Percentiles rank a stretch among this genome's conserved stretches.
These are phyloP conservation scores for Botryotinia convoluta DNA, from an alignment of 2,329 filamentous ascomycete genomes.

Conservation along the genomic window DNA sequence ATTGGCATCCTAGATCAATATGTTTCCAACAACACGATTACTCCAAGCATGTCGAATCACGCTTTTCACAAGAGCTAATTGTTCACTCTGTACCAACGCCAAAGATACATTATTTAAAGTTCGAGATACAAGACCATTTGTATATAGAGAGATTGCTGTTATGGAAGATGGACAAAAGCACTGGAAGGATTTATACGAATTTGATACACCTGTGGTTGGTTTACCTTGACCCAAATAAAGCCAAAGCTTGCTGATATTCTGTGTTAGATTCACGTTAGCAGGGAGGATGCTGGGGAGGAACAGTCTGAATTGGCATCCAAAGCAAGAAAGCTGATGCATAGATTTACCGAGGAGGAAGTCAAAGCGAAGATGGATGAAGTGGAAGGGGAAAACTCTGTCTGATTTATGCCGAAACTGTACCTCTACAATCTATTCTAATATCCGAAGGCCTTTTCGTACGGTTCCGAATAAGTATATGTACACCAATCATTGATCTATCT, in stretches of 20 bases:
- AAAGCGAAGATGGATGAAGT: constrained; percentile 63
- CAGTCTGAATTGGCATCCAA: constrained; percentile 41
- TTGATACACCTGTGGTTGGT: constrained; percentile 74
- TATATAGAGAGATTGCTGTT: constrained; percentile 67
- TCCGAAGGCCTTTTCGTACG: background rate
- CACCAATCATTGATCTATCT: constrained; percentile 24
- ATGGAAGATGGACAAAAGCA: constrained; percentile 58
- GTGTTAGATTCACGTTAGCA: constrained; percentile 59
- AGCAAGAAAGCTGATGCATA: constrained; percentile 74
- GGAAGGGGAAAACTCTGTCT: constrained; percentile 18
- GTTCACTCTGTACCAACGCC: constrained; percentile 67
- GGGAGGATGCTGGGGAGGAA: constrained; percentile 48
- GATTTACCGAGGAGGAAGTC: constrained; percentile 66
- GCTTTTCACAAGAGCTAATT: constrained; percentile 70
- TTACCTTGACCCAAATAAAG: background rate
- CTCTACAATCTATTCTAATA: background rate
- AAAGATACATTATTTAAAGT: constrained; percentile 66
- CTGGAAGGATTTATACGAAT: constrained; percentile 75
- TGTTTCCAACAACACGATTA: constrained; percentile 52
- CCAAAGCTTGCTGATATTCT: constrained; percentile 1
- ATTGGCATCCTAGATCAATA: constrained; percentile 33
- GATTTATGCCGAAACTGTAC: background rate
- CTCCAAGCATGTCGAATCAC: constrained; percentile 62
- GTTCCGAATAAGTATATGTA: background rate
- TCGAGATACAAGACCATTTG: constrained; percentile 64